Evolutionary conservation across 2,329 filamentous ascomycete species (phyloP).

Genomic region (Aplosporella prunicola): DNA sequence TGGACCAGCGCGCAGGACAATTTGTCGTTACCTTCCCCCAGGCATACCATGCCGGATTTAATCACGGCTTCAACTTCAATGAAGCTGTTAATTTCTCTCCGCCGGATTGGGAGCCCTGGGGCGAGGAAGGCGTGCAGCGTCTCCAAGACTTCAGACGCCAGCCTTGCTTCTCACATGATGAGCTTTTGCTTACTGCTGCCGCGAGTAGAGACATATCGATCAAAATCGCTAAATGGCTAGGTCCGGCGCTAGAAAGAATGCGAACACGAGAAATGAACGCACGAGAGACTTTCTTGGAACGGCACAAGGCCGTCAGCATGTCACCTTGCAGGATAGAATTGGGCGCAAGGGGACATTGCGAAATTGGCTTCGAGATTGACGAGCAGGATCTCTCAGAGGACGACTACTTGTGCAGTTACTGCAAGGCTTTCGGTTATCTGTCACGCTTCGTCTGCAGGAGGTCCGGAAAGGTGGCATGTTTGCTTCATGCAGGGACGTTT

Average conservation of each 20-base stretch:
- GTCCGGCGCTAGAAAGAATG: slow-evolving; percentile 73
- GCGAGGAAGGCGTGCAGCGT: slow-evolving; percentile 74
- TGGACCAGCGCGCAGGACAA: slow-evolving; percentile 93
- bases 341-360: slow-evolving; percentile 17
- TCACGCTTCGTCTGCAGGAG: slow-evolving; percentile 81
- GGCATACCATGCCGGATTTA: slow-evolving; percentile 96
- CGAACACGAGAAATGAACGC: slow-evolving; percentile 61
- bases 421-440: slow-evolving; percentile 85
- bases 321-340: slow-evolving; percentile 7
- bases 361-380: slow-evolving; percentile 25
- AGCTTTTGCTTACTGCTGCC: slow-evolving; percentile 83
- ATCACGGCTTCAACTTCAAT: slow-evolving; percentile 97
- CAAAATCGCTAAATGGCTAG: slow-evolving; percentile 89
- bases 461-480: slow-evolving; percentile 71
- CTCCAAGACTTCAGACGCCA: slow-evolving; percentile 81
- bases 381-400: slow-evolving; percentile 77
- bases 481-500: slow-evolving; percentile 69
- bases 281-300: slow-evolving; percentile 45
- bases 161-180: slow-evolving; percentile 95
- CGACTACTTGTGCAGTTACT: slow-evolving; percentile 83
- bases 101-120: slow-evolving; percentile 87
- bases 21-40: slow-evolving; percentile 95
- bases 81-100: slow-evolving; percentile 98
- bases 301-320: slow-evolving; percentile 4
- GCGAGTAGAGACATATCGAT: slow-evolving; percentile 66